These are phyloP conservation scores for Fusarium anthophilum DNA, from an alignment of 2,329 filamentous ascomycete genomes.

Conservation along the genomic window DNA sequence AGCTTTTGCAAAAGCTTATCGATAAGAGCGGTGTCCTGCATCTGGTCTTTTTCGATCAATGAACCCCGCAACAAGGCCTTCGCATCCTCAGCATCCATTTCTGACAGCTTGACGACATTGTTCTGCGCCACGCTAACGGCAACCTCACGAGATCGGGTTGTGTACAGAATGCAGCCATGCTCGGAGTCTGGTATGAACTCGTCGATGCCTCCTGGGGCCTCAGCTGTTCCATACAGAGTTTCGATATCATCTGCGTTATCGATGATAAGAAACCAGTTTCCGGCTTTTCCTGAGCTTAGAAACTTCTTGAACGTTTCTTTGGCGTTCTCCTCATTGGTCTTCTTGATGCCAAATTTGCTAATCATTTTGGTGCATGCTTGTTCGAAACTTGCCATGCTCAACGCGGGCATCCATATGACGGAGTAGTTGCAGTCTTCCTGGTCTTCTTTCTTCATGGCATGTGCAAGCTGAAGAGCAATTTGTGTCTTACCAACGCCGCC, in stretches of 20 bases:
- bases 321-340: rapidly evolving
- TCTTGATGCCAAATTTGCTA: background rate
- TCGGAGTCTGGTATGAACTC: slow-evolving; percentile 45
- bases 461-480: background rate
- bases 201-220: slow-evolving; percentile 13
- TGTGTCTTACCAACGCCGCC: background rate
- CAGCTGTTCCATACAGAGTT: slow-evolving; percentile 9
- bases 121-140: background rate
- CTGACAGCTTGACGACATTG: background rate
- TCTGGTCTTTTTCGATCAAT: background rate
- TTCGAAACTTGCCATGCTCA: background rate
- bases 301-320: background rate
- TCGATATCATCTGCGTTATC: slow-evolving; percentile 54
- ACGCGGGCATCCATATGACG: background rate
- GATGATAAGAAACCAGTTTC: slow-evolving; percentile 53
- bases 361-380: background rate
- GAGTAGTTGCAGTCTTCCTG: rapidly evolving
- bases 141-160: slow-evolving; percentile 46
- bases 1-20: slow-evolving; percentile 43
- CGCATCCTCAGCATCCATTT: slow-evolving; percentile 32
- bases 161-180: slow-evolving; percentile 48
- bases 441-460: background rate
- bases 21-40: rapidly evolving
- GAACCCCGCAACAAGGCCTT: slow-evolving; percentile 32
- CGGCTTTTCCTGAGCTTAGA: slow-evolving; percentile 40